Percentiles rank a stretch among this genome's conserved stretches.
These are phyloP conservation scores for Staphylotrichum tortipilum DNA, from an alignment of 495 filamentous ascomycete genomes.

Conservation along the genomic window DNA sequence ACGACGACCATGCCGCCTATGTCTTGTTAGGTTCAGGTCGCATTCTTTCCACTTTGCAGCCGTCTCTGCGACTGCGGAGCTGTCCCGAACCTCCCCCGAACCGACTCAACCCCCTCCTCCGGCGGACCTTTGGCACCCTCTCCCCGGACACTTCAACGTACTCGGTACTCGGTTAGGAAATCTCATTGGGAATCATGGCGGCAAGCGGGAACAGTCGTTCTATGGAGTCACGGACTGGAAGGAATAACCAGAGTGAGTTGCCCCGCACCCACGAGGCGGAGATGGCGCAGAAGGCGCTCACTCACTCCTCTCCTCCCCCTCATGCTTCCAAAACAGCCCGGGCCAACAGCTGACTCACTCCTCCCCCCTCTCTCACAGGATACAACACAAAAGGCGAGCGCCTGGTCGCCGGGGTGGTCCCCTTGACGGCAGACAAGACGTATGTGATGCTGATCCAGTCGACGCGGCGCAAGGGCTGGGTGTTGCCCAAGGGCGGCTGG, in stretches of 20 bases:
- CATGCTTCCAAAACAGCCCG: neutral
- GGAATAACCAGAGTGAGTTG: constrained; percentile 74
- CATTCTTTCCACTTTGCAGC: constrained; percentile 2
- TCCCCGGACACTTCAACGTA: neutral
- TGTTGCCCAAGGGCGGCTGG: constrained; percentile 96
- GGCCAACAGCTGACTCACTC: constrained; percentile 27
- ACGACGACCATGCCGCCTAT: constrained; percentile 7
- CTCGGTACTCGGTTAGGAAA: neutral
- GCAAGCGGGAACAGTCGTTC: constrained; percentile 46
- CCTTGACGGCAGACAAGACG: constrained; percentile 54
- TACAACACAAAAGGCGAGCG: constrained; percentile 89
- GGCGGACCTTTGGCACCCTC: neutral
- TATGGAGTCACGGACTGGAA: constrained; percentile 70
- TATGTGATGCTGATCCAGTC: constrained; percentile 90
- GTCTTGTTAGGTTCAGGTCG: neutral
- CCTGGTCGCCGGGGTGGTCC: constrained; percentile 90
- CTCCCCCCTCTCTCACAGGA: constrained; percentile 46
- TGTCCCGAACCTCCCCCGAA: neutral
- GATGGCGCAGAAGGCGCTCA: too few species aligned
- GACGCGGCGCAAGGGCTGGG: constrained; percentile 78
- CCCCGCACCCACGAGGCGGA: too few species aligned
- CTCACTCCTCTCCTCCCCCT: neutral
- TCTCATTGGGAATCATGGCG: constrained; percentile 34
- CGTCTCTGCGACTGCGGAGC: neutral
- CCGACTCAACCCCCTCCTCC: neutral